Percentiles rank a stretch among this genome's conserved stretches.
Evolutionary conservation across 73 alveolate species (phyloP).

Genomic region (Tetrahymena elliotti): DNA sequence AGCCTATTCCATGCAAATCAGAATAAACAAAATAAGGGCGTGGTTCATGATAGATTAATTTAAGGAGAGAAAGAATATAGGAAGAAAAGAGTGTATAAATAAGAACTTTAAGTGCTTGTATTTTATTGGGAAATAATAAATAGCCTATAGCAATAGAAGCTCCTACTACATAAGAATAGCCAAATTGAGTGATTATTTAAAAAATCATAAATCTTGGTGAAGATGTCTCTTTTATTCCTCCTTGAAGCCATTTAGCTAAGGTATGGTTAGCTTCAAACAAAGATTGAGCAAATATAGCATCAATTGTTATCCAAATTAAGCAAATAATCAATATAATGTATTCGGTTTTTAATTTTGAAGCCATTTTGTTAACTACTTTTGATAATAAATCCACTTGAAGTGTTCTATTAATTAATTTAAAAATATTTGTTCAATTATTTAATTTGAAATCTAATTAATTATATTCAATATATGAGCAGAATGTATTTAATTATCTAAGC

Average conservation of each 20-base stretch:
- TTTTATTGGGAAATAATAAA: not conserved
- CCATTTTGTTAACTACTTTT: not conserved
- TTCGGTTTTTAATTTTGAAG: not conserved
- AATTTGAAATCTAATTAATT: not conserved
- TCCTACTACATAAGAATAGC: not conserved
- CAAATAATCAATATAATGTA: not conserved
- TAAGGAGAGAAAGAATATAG: constrained; percentile 2
- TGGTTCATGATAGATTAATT: constrained; percentile 24
- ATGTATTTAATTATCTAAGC: too few relatives aligned
- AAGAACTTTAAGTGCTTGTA: not conserved
- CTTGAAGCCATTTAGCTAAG: not conserved
- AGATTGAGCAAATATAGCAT: not conserved
- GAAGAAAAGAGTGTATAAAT: not conserved
- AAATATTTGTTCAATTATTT: not conserved
- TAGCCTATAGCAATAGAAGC: not conserved
- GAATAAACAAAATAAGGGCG: constrained; percentile 18
- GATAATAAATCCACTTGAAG: not conserved
- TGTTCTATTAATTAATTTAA: too few relatives aligned
- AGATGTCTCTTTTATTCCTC: not conserved
- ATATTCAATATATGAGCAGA: too few relatives aligned
- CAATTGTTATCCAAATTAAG: not conserved
- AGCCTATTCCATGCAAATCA: constrained; percentile 5
- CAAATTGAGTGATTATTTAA: not conserved
- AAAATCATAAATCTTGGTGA: not conserved
- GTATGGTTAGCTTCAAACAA: not conserved